These are phyloP conservation scores for Aspergillus funiculosus DNA, from an alignment of 495 filamentous ascomycete species.

Conservation along the genomic window DNA sequence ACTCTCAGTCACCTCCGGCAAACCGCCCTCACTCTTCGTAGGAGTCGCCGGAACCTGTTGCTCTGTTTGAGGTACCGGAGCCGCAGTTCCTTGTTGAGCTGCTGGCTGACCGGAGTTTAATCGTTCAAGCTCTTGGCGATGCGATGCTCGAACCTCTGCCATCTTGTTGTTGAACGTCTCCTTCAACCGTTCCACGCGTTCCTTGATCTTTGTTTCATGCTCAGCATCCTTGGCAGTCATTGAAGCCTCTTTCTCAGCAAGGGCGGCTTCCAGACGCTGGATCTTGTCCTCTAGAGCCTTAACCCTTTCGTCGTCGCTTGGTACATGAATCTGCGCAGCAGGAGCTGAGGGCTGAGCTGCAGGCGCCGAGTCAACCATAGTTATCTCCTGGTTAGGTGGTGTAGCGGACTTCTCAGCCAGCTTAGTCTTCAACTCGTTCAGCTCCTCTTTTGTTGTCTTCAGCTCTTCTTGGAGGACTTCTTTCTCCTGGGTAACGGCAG, in stretches of 20 bases:
- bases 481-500: constrained; percentile 45
- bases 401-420: constrained; percentile 27
- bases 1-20: constrained; percentile 45
- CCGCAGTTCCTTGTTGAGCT: constrained; percentile 47
- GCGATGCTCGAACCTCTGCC: constrained; percentile 49
- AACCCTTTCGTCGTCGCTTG: constrained; percentile 32
- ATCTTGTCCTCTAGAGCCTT: constrained; percentile 44
- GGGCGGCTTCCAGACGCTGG: constrained; percentile 43
- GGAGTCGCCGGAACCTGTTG: constrained; percentile 27
- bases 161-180: constrained; percentile 63
- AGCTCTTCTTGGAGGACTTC: constrained; percentile 45
- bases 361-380: constrained; percentile 32
- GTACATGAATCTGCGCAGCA: constrained; percentile 20
- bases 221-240: constrained; percentile 37
- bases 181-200: constrained; percentile 68
- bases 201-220: constrained; percentile 54
- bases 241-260: constrained; percentile 42
- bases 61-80: constrained; percentile 24
- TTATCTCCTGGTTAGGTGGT: constrained; percentile 21
- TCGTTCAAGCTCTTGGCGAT: constrained; percentile 56
- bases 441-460: constrained; percentile 39
- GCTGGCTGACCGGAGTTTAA: constrained; percentile 55
- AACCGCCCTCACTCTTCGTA: constrained; percentile 17
- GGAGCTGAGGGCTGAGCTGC: constrained; percentile 36
- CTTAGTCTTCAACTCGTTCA: constrained; percentile 36